Percentiles rank a stretch among this genome's conserved stretches.
phyloP scores from a whole-genome alignment of 495 filamentous ascomycete genomes.

The Jackrogersella multiformis region DNA sequence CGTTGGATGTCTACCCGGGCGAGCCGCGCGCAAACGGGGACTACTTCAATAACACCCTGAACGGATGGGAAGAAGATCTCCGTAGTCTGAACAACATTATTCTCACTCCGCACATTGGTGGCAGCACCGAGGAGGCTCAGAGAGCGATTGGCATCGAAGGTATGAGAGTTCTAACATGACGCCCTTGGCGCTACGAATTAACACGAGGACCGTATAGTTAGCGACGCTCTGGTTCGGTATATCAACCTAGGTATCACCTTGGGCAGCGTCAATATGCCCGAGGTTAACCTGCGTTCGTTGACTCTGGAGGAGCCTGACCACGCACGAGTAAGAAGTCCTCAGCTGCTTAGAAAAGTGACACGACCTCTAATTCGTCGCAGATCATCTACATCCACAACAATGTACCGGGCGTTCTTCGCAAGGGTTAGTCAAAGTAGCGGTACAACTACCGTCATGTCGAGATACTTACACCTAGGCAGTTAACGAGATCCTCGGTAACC shows the following conservation, averaged over 20 bases:
- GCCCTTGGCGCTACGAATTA: neutral
- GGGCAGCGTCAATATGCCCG: constrained; percentile 95
- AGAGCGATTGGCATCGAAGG: constrained; percentile 92
- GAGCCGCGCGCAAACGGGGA: constrained; percentile 94
- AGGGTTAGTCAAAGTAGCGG: constrained; percentile 60
- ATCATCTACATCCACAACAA: constrained; percentile 97
- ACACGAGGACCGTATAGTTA: constrained; percentile 59
- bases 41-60: constrained; percentile 89
- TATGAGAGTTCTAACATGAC: constrained; percentile 18
- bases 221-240: constrained; percentile 84
- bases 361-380: constrained; percentile 47
- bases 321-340: constrained; percentile 69
- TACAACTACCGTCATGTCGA: neutral
- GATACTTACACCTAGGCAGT: constrained; percentile 59
- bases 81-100: constrained; percentile 90
- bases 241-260: constrained; percentile 91
- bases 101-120: constrained; percentile 94
- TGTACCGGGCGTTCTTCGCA: constrained; percentile 90
- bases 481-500: constrained; percentile 89
- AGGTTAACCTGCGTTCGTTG: constrained; percentile 85
- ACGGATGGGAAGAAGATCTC: constrained; percentile 86
- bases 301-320: constrained; percentile 88
- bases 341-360: neutral
- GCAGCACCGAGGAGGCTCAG: constrained; percentile 97
- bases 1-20: constrained; percentile 93